Base-by-base conservation (phyloP, 2,329 filamentous ascomycete genomes). In the Stachybotrys chartarum region DNA sequence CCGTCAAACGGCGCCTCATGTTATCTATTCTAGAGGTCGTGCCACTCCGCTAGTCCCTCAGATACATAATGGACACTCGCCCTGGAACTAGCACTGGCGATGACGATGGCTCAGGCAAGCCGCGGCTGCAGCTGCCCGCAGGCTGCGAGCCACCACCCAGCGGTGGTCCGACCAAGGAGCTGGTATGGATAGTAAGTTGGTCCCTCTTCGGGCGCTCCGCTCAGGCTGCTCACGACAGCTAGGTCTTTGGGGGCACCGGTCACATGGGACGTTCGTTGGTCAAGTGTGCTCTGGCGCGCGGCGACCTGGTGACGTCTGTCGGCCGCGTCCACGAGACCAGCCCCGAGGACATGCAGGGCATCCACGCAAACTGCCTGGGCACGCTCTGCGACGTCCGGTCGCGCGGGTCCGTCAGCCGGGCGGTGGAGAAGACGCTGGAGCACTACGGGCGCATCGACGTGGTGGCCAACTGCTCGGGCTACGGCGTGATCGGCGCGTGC, bases 161-260 rank as follows among this genome's bases (percentile, higher is more conserved):
- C 11, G 80, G 81, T 50, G 86, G 87, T 56, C 85, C 87, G 11
- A 78, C 83, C 2, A 87, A 86, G 68, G 88, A 87, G 68, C 82
- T 91, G 59, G 87, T 93, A 74, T 97, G 93, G 93, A 84, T 97
- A 68, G 90, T 94, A 78, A 68, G 84, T 76, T 32, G 51, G 46
- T 12, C 32, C 42, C 14, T 54, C 16, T 42, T 48, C 46, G 24
- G 24, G 24, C 24, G 24, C 24, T 24, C 24, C 24, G 52, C 55
- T 53, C 42, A 14, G 24, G 35, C 54, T 55, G 16, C 42, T 24
- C n/a, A 30, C 42, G 50, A 17, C 18, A 44, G 30, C 7, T 54
- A 91, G 90, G 79, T 97, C 54, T 99, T 97, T 72, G 94, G 94
- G 51, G 92, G 91, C 51, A 97, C 92, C n/a, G 94, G 94, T 55